Base-by-base conservation (phyloP, 345 rosid genomes). In the Fremontodendron californicum region DNA sequence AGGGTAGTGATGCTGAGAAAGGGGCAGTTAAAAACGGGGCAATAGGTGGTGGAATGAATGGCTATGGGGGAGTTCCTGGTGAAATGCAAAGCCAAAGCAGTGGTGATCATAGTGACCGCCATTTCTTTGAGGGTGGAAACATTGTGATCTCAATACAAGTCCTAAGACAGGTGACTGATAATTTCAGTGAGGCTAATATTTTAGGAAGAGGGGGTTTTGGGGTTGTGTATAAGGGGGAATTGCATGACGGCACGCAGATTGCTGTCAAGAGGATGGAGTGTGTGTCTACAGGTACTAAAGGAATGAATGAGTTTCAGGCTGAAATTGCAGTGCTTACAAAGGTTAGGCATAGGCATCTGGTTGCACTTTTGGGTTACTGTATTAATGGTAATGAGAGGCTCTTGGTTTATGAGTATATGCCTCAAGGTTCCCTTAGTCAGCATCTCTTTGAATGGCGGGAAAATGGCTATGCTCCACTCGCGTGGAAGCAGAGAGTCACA, bases 121-220 rank as follows among this genome's bases (percentile, higher is more conserved):
- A 84, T 60, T 81, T 85, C 73, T 84, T 85, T 29, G 93, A 89
- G 70, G 93, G 83, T 40, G 93, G 91, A 71, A 90, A 87, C 72
- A 88, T 85, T 43, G 81, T 83, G 0, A 88, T 93, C 79, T 83
- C 98, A 0, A 87, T 93, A 62, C 86, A 94, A 71, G 90, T 94
- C 60, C 87, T 94, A 31, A 80, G 83, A 16, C 87, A 91, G 73
- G 96, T 91, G 62, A 94, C 98, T 0, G 77, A 88, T 55, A 88
- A 92, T 75, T 94, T 94, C 81, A 89, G 86, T 2, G 92, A 89
- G 73, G 81, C 81, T 7, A 92, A 89, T 63, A 82, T 94, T 60
- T 75, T 92, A 81, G 97, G 98, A 3, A 89, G 84, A 80, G 97
- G 97, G 6, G 98, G 98, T 37, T 94, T 93, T 21, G 97, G 98